phyloP scores from a whole-genome alignment of 805 yeast genomes.

The Candida ortonii region DNA sequence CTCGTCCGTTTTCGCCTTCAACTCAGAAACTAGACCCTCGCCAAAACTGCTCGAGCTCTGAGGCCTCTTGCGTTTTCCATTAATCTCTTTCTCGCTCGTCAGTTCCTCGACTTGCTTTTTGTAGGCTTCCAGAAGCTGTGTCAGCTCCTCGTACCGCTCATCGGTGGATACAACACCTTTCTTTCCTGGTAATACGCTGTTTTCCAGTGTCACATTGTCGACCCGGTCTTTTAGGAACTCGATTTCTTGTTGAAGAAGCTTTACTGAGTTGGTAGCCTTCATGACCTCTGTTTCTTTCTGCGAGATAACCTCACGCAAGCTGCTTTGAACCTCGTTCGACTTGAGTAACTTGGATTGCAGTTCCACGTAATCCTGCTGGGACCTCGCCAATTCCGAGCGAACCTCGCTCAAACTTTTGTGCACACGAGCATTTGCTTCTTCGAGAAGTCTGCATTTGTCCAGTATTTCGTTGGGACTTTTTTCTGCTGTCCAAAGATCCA shows the following conservation, averaged over 20 bases:
- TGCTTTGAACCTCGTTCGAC: conserved; percentile 5
- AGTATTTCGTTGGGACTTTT: conserved; percentile 4
- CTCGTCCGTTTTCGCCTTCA: conserved; percentile 1
- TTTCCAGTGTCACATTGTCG: conserved; percentile 17
- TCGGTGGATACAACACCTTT: conserved; percentile 12
- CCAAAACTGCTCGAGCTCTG: neutral
- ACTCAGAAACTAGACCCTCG: conserved; percentile 2
- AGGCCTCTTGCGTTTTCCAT: neutral
- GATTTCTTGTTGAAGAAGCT: conserved; percentile 19
- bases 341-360: conserved; percentile 14
- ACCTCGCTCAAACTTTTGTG: conserved; percentile 1
- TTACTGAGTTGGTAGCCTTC: conserved; percentile 16
- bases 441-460: conserved; percentile 8
- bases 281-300: conserved; percentile 11
- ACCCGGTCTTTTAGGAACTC: conserved; percentile 21
- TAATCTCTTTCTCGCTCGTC: neutral
- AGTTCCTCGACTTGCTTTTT: conserved; percentile 48
- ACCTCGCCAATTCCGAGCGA: conserved; percentile 9
- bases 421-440: conserved; percentile 2
- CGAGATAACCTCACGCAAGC: conserved; percentile 4
- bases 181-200: conserved; percentile 10
- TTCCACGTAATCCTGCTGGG: conserved; percentile 12
- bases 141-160: conserved; percentile 34
- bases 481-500: conserved; percentile 25
- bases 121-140: conserved; percentile 52